Conservation (phyloP, 2,329 filamentous ascomycete species). For the Cytospora chrysosperma region DNA sequence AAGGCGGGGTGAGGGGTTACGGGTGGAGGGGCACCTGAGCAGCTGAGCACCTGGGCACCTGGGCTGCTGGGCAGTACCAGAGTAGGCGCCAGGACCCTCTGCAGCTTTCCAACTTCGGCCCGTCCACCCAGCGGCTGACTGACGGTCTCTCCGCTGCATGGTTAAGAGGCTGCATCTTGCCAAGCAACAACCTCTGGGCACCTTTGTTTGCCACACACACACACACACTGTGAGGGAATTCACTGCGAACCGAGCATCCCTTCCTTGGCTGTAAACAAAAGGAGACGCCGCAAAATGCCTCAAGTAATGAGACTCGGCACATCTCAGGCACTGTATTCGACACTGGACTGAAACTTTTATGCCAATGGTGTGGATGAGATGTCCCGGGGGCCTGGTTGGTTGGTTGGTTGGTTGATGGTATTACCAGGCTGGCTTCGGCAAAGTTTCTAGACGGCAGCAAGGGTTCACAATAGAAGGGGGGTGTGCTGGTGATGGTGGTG, state of each 20-base stretch:
- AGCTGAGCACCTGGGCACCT: too few relatives aligned
- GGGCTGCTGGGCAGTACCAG: too few relatives aligned
- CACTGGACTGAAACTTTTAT: too few relatives aligned
- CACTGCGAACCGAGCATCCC: constrained; percentile 1
- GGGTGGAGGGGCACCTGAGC: neutral
- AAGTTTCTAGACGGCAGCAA: constrained; percentile 2
- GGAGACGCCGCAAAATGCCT: constrained; percentile 2
- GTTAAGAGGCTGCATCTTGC: constrained; percentile 15
- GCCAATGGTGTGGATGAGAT: too few relatives aligned
- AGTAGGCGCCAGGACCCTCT: too few relatives aligned
- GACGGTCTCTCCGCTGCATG: neutral
- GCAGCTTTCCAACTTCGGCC: neutral
- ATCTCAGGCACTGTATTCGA: too few relatives aligned
- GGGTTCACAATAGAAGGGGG: neutral
- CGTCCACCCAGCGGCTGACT: too few relatives aligned
- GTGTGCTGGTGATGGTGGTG: neutral
- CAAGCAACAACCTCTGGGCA: too few relatives aligned
- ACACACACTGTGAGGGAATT: constrained; percentile 16
- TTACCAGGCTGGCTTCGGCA: neutral
- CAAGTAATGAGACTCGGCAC: neutral
- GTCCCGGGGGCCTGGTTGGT: too few relatives aligned
- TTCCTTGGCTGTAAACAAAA: too few relatives aligned
- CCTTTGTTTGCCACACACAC: too few relatives aligned
- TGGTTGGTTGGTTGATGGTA: neutral
- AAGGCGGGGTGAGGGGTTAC: neutral